Conservation (phyloP, 2,329 filamentous ascomycete genomes). For the Fusarium albosuccineum region DNA sequence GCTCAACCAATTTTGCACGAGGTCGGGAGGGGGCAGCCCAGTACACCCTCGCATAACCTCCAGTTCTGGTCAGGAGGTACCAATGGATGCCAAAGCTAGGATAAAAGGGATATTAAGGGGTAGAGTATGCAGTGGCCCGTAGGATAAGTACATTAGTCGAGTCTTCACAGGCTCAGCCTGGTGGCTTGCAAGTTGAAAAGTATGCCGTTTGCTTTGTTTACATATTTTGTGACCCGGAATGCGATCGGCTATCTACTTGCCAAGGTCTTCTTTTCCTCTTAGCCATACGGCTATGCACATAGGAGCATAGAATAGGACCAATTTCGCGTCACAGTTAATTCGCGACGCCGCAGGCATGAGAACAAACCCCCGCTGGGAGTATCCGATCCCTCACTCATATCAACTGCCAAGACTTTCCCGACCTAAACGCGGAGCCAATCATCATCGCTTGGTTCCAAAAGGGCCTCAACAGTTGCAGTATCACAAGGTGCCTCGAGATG, state of each 20-base stretch:
- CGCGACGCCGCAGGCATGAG: too few relatives aligned
- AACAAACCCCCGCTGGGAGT: background rate
- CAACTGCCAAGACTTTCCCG: background rate
- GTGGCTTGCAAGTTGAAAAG: too few relatives aligned
- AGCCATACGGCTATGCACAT: too few relatives aligned
- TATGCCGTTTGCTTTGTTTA: background rate
- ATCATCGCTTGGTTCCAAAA: background rate
- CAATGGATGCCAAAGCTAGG: background rate
- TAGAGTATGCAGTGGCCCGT: background rate
- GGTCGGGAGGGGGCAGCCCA: background rate
- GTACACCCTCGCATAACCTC: background rate
- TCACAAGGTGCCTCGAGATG: too few relatives aligned
- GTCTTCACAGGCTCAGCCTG: background rate
- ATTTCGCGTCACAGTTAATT: too few relatives aligned
- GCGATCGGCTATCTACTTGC: too few relatives aligned
- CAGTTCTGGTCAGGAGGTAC: background rate
- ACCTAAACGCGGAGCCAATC: background rate
- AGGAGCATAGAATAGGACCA: too few relatives aligned
- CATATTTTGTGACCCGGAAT: too few relatives aligned
- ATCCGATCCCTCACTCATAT: background rate
- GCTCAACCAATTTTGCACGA: conserved; percentile 6
- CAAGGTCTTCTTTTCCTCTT: too few relatives aligned
- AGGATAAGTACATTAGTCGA: background rate
- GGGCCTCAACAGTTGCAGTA: too few relatives aligned
- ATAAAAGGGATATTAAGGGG: conserved; percentile 6